Conservation (phyloP, 139 green algal genomes). For the Gonium pectorale region DNA sequence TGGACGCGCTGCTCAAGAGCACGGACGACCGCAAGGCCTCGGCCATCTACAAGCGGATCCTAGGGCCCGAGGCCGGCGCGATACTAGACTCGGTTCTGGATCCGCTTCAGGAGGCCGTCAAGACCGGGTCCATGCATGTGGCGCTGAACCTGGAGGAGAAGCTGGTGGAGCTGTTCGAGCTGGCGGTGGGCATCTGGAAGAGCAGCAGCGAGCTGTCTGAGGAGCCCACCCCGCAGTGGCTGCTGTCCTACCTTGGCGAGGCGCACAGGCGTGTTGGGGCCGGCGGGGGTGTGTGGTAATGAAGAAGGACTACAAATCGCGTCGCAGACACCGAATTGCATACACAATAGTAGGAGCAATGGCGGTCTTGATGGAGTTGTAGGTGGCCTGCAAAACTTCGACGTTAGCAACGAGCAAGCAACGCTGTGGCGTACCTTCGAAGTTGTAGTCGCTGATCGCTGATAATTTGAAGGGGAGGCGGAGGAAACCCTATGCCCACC, state of each 20-base stretch:
- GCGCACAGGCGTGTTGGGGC: too few species aligned
- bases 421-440: too few species aligned
- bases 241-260: conserved; percentile 6
- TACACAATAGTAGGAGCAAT: too few species aligned
- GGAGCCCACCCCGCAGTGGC: conserved; percentile 3
- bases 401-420: too few species aligned
- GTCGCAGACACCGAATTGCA: too few species aligned
- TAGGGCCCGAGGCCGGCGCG: neutral
- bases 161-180: neutral
- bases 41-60: neutral
- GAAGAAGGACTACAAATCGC: too few species aligned
- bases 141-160: neutral
- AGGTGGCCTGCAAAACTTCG: too few species aligned
- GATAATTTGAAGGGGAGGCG: too few species aligned
- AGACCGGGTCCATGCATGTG: conserved; percentile 6
- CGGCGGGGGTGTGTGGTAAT: too few species aligned
- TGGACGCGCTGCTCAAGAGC: neutral
- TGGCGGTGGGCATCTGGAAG: neutral
- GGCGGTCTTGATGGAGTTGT: too few species aligned
- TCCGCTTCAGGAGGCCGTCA: neutral
- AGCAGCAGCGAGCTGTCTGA: neutral
- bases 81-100: neutral
- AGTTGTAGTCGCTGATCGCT: too few species aligned
- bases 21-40: neutral
- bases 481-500: too few species aligned